Percentiles rank a stretch among this genome's conserved stretches.
phyloP scores from a whole-genome alignment of 352 stramenopile genomes.

The Globisporangium paroecandrum region DNA sequence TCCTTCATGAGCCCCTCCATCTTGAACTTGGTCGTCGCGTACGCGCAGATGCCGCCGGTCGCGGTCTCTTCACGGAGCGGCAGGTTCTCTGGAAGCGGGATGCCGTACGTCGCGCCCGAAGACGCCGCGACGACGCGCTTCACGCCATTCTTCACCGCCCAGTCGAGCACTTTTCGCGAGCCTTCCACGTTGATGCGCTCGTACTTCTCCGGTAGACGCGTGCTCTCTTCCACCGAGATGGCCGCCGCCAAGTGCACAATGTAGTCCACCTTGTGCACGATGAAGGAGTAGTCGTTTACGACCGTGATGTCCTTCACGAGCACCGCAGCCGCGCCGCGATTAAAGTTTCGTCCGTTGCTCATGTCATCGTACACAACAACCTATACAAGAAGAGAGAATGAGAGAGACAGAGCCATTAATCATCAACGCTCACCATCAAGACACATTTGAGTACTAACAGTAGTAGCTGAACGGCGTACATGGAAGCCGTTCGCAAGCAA shows the following conservation, averaged over 20 bases:
- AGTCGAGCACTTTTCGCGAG: conserved; percentile 79
- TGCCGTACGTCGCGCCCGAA: conserved; percentile 76
- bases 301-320: conserved; percentile 84
- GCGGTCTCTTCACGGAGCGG: conserved; percentile 69
- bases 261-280: conserved; percentile 83
- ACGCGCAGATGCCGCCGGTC: conserved; percentile 75
- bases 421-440: neutral
- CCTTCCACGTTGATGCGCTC: conserved; percentile 83
- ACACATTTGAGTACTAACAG: neutral
- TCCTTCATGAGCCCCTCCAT: conserved; percentile 81
- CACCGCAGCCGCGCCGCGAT: conserved; percentile 62
- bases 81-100: conserved; percentile 54
- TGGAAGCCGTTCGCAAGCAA: conserved; percentile 72
- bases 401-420: neutral
- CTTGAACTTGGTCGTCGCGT: conserved; percentile 81
- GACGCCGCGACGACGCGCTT: conserved; percentile 80
- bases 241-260: conserved; percentile 79
- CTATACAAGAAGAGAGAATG: conserved; percentile 18
- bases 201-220: conserved; percentile 82
- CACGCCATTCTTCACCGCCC: conserved; percentile 64
- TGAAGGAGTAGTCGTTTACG: conserved; percentile 74
- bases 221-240: conserved; percentile 85
- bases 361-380: conserved; percentile 87
- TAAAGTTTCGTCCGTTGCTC: conserved; percentile 88
- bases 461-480: conserved; percentile 28